Percentiles rank a stretch among this genome's conserved stretches.
Evolutionary conservation across 2,329 filamentous ascomycete species (phyloP).

Genomic region (Colletotrichum eremochloae): DNA sequence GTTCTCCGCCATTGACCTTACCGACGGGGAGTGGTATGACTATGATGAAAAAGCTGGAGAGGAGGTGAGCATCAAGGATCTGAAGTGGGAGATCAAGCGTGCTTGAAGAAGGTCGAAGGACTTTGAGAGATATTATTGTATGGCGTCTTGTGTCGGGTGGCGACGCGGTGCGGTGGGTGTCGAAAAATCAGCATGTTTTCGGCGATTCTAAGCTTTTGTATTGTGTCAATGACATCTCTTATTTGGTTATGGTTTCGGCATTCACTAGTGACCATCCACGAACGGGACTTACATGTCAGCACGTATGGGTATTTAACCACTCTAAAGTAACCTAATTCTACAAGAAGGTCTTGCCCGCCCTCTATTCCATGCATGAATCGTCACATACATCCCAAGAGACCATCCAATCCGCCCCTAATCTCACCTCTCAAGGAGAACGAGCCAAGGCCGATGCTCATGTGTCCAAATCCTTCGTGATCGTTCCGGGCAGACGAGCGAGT

Average conservation of each 20-base stretch:
- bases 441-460: neutral
- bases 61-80: constrained; percentile 91
- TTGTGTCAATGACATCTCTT: neutral
- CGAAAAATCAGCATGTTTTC: neutral
- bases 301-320: constrained; percentile 41
- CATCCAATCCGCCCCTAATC: constrained; percentile 9
- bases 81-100: constrained; percentile 87
- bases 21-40: constrained; percentile 96
- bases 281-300: neutral
- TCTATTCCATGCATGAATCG: constrained; percentile 32
- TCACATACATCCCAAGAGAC: constrained; percentile 30
- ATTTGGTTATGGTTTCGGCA: neutral
- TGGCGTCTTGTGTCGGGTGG: constrained; percentile 12
- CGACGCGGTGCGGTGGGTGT: neutral
- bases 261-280: neutral
- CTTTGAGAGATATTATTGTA: constrained; percentile 32
- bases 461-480: constrained; percentile 8
- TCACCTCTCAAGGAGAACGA: neutral
- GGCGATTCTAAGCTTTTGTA: neutral
- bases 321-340: constrained; percentile 38
- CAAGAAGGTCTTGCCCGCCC: constrained; percentile 29
- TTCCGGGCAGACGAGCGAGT: constrained; percentile 24
- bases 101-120: constrained; percentile 60
- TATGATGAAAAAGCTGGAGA: constrained; percentile 95
- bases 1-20: constrained; percentile 85